phyloP scores from a whole-genome alignment of 208 protist species.

The Acanthamoeba quina region DNA sequence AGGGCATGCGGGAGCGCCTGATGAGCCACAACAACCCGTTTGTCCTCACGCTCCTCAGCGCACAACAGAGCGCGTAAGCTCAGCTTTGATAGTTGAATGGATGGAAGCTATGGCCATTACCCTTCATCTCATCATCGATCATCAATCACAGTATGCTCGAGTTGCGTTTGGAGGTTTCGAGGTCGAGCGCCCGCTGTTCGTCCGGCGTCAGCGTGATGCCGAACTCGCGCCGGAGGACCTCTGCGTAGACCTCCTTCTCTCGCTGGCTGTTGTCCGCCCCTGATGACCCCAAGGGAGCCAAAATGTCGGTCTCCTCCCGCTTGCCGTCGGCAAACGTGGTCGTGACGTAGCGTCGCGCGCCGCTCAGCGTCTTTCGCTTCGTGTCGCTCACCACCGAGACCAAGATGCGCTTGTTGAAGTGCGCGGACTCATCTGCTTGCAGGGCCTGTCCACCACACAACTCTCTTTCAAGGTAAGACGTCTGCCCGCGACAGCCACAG shows the following conservation, averaged over 20 bases:
- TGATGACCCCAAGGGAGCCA: neutral
- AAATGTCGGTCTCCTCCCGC: neutral
- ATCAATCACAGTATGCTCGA: neutral
- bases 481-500: neutral
- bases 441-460: neutral
- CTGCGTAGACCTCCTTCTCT: neutral
- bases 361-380: conserved; percentile 14
- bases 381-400: neutral
- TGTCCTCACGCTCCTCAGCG: neutral
- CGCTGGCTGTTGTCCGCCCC: neutral
- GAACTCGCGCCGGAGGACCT: neutral
- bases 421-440: neutral
- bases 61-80: neutral
- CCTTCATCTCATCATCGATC: too few relatives aligned
- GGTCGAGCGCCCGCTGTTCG: neutral
- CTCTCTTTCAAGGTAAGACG: neutral
- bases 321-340: conserved; percentile 8
- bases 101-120: too few relatives aligned
- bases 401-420: conserved; percentile 2
- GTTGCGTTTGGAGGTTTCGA: neutral
- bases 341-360: neutral
- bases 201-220: neutral
- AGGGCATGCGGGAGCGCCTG: conserved; percentile 9
- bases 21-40: conserved; percentile 9
- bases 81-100: too few relatives aligned